Evolutionary conservation across 2,329 filamentous ascomycete species (phyloP), one percentile per base, ranked within the genome.

Genomic region (Passalora sequoiae): DNA sequence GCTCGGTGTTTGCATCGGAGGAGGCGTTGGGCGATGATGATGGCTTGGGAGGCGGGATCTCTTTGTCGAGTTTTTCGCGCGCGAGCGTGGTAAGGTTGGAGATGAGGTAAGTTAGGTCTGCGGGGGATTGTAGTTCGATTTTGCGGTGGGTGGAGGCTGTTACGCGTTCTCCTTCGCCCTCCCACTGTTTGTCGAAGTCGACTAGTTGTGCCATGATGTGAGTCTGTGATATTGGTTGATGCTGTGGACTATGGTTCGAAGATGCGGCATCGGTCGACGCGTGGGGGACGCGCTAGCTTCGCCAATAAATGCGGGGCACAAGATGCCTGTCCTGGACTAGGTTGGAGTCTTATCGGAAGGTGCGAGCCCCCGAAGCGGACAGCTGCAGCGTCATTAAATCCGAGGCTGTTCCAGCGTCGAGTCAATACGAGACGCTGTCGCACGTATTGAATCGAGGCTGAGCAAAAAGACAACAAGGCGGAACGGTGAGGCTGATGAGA

Each of bases 41-140:
- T n/a, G n/a, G n/a, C n/a, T n/a, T n/a, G n/a, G n/a, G n/a, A n/a
- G n/a, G n/a, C 17, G 85, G 85, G 43, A 89, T 80, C 38, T 72
- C 66, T 5, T 65, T 61, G 53, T 74, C 66, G 46, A 91, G 75
- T 61, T 80, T 83, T 56, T 78, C 75, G 32, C 76, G 73, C 8
- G 85, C 84, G 44, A 81, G 80, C 63, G 74, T 74, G 60, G 81
- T 80, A 50, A 86, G 78, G 59, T 86, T 86, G 52, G 74, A 68
- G 56, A 85, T 74, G 20, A 91, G 76, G 66, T 82, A 86, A 43
- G 75, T 68, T 24, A 89, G 74, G 66, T 91, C 86, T 37, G 83
- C 79, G 30, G 80, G 77, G n/a, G 77, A 76, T 68, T 89, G 85
- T 39, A 91, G 78, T 68, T 89, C 86, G 63, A 91, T 84, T 68